A percentile compares a stretch with the other conserved stretches of the same genome.
These are phyloP conservation scores for Mrakiaceae sp. DNA, from an alignment of 1,284 basidiomycete genomes.

Conservation along the genomic window DNA sequence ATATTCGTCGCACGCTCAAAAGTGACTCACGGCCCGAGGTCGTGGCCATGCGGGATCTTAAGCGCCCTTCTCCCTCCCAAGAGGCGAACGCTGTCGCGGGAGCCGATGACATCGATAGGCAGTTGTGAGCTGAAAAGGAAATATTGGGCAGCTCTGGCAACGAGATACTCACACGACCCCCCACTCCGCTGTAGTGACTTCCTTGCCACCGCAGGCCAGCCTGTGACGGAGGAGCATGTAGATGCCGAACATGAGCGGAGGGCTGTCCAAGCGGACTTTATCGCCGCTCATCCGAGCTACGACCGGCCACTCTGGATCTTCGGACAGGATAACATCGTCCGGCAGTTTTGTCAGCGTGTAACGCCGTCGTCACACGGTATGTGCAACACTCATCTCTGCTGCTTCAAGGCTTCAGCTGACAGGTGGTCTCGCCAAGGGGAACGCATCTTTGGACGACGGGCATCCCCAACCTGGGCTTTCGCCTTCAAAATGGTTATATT, in stretches of 20 bases:
- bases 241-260: slow-evolving; percentile 57
- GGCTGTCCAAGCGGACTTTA: slow-evolving; percentile 78
- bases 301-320: slow-evolving; percentile 88
- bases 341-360: slow-evolving; percentile 69
- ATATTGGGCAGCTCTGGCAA: no score
- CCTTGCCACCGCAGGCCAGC: no score
- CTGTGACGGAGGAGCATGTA: background rate
- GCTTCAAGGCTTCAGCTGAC: no score
- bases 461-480: slow-evolving; percentile 55
- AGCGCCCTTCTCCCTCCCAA: background rate
- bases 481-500: slow-evolving; percentile 68
- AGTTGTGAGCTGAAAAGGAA: background rate
- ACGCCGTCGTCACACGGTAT: slow-evolving; percentile 67
- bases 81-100: background rate
- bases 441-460: slow-evolving; percentile 63
- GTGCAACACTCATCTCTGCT: background rate
- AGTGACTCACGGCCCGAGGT: background rate
- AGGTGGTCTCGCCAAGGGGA: slow-evolving; percentile 31
- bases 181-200: no score
- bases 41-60: background rate
- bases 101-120: background rate
- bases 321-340: slow-evolving; percentile 64
- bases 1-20: background rate
- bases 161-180: no score
- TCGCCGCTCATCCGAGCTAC: slow-evolving; percentile 76